Percentiles rank a stretch among this genome's conserved stretches.
phyloP scores from a whole-genome alignment of 768 basidiomycete species.

The Aureoboletus auriporus region DNA sequence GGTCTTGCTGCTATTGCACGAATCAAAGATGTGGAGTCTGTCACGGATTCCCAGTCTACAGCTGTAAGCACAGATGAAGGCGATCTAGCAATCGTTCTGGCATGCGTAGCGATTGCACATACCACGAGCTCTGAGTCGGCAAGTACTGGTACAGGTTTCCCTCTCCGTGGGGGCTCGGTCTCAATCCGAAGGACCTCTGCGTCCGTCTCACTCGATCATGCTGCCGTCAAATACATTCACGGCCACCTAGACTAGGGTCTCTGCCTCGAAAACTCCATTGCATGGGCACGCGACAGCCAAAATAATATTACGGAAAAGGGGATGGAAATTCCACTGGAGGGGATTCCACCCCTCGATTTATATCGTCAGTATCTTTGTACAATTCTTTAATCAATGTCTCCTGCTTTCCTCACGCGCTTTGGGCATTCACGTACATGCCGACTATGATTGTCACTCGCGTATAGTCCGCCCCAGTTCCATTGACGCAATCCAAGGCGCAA shows the following conservation, averaged over 20 bases:
- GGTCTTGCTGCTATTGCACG: slow-evolving; percentile 79
- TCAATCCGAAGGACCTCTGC: slow-evolving; percentile 51
- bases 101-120: slow-evolving; percentile 36
- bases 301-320: slow-evolving; percentile 57
- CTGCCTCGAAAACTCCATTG: slow-evolving; percentile 57
- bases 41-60: neutral
- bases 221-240: slow-evolving; percentile 72
- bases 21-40: slow-evolving; percentile 41
- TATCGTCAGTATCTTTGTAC: slow-evolving; percentile 52
- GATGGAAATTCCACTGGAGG: slow-evolving; percentile 68
- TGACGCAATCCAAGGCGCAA: slow-evolving; percentile 73
- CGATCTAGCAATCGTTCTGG: slow-evolving; percentile 46
- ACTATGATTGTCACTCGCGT: no score
- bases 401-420: neutral
- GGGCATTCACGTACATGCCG: neutral
- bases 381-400: neutral
- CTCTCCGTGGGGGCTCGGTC: slow-evolving; percentile 29
- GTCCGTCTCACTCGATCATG: slow-evolving; percentile 48
- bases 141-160: slow-evolving; percentile 1
- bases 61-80: slow-evolving; percentile 36
- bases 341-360: slow-evolving; percentile 72
- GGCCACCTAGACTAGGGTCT: slow-evolving; percentile 64
- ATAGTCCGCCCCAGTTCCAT: slow-evolving; percentile 77
- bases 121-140: neutral
- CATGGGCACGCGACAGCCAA: slow-evolving; percentile 55